Evolutionary conservation across 2,329 filamentous ascomycete genomes (phyloP), one percentile per base, ranked within the genome.

Genomic region (Aspergillus transmontanensis): DNA sequence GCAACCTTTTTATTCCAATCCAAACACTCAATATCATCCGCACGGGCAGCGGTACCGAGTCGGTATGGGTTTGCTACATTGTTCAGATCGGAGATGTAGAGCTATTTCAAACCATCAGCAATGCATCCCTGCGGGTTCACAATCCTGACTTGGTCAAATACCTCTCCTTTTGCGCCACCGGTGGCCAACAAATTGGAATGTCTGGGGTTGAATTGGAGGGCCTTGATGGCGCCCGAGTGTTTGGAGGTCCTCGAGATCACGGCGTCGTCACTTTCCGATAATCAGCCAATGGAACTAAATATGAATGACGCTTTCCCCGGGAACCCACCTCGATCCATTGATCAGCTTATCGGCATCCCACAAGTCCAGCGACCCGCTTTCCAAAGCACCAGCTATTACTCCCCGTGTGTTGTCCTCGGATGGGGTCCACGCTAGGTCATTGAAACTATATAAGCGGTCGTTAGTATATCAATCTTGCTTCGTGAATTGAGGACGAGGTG

Each of bases 1-100:
- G 94, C 88, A 48, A 98, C 94, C 82, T 96, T 98, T 75, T 93
- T 94, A 81, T 99, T 99, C 96, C 96, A 99, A 71, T 97, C 94
- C 64, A 99, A 84, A 69, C 94, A 96, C 73, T 98, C 95, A 68
- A 98, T 92, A 72, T 99, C 95, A 73, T 98, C 94, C 45, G 93
- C 91, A 75, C 94, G 90, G 67, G 93, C 94, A 48, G 92, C 92
- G 43, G 91, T 87, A 68, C 92, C 95, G 36, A 99, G 84, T 67
- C 94, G 89, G 81, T 96, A 96, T 6, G 94, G 92, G 75, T 91
- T 95, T 62, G 88, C 87, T 70, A 94, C 86, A 77, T 98, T 94
- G 80, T 96, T 93, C 70, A 98, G 83, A 74, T 99, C 94, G 83
- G 95, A 96, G 70, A 99, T 90, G 80, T 92, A 99, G 46, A 99